phyloP scores from a whole-genome alignment of 495 filamentous ascomycete species.

The Aspergillus ellipticus region DNA sequence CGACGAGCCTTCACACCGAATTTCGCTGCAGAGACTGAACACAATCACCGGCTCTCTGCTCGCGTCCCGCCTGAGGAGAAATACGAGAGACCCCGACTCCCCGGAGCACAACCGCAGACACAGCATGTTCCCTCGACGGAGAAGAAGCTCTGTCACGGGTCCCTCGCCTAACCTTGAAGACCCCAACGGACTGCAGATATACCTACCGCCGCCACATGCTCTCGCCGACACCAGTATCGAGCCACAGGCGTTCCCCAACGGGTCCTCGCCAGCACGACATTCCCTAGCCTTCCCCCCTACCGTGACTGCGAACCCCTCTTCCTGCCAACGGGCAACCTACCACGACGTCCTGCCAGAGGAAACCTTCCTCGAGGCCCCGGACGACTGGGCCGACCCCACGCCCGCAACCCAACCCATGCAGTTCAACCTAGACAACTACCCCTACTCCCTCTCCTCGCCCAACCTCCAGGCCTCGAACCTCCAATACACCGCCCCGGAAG shows the following conservation, averaged over 20 bases:
- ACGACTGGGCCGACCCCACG: conserved; percentile 13
- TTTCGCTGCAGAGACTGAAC: conserved; percentile 31
- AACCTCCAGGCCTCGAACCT: conserved; percentile 28
- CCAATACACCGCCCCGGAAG: too few species aligned
- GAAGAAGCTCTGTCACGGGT: conserved; percentile 6
- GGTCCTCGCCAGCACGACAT: neutral
- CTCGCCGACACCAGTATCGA: neutral
- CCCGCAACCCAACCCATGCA: conserved; percentile 15
- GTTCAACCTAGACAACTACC: conserved; percentile 25
- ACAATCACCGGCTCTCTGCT: conserved; percentile 24
- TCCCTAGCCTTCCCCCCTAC: neutral
- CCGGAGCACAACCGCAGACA: conserved; percentile 13
- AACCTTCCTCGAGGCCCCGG: neutral
- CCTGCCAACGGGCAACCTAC: neutral
- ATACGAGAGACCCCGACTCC: conserved; percentile 16
- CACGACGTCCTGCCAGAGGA: neutral
- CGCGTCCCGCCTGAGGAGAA: conserved; percentile 20
- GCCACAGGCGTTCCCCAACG: neutral
- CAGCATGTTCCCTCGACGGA: conserved; percentile 8
- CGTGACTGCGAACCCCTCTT: neutral
- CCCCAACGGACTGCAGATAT: conserved; percentile 1
- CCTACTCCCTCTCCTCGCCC: conserved; percentile 40
- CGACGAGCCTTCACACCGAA: conserved; percentile 21
- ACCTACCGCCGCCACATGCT: neutral
- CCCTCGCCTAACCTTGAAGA: neutral